A percentile compares a stretch with the other conserved stretches of the same genome.
Conservation (phyloP, 441 rosid species). For the Arabidopsis lyrata region DNA sequence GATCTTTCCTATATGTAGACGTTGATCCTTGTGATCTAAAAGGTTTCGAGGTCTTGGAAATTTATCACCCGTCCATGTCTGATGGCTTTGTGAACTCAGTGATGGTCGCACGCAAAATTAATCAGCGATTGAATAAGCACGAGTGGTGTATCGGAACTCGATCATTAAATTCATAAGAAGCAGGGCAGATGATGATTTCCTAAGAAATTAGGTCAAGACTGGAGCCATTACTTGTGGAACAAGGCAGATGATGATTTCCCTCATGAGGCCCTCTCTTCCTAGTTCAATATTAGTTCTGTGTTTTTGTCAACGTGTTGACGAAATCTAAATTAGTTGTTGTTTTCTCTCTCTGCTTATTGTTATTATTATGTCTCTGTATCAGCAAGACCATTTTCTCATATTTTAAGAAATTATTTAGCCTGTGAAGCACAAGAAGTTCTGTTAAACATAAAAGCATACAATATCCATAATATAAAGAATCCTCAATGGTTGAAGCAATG, state of each 20-base stretch:
- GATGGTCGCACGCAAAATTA: constrained; percentile 4
- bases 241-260: constrained; percentile 6
- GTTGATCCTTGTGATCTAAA: constrained; percentile 67
- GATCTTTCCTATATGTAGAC: constrained; percentile 79
- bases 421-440: background rate
- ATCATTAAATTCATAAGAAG: background rate
- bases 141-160: background rate
- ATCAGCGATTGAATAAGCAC: background rate
- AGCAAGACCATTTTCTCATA: background rate
- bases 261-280: constrained; percentile 6
- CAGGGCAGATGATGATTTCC: background rate
- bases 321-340: background rate
- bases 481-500: no score
- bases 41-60: constrained; percentile 72
- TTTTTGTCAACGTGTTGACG: constrained; percentile 7
- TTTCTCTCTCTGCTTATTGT: background rate
- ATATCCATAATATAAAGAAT: background rate
- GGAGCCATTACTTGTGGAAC: constrained; percentile 9
- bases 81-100: background rate
- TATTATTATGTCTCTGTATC: background rate
- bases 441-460: background rate
- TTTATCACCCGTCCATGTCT: constrained; percentile 59
- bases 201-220: constrained; percentile 21
- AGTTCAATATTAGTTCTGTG: background rate
- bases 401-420: background rate